Evolutionary conservation across 2,329 filamentous ascomycete genomes (phyloP).

Genomic region (Diplocarpon mali): DNA sequence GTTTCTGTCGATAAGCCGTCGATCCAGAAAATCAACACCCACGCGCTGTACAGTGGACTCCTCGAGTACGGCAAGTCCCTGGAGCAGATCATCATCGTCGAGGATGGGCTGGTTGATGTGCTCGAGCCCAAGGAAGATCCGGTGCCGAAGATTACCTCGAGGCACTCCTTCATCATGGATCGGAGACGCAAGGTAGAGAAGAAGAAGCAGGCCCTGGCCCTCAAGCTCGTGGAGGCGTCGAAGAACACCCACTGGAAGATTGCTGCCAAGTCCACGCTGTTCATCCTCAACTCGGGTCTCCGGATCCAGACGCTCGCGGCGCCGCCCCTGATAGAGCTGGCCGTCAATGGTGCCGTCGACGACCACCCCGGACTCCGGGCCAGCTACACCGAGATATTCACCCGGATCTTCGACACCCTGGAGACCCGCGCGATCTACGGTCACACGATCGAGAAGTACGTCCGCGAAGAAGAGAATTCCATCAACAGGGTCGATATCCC

Average conservation of each 20-base stretch:
- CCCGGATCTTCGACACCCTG: conserved; percentile 66
- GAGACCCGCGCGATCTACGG: conserved; percentile 77
- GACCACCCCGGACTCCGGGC: conserved; percentile 76
- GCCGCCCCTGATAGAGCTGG: conserved; percentile 69
- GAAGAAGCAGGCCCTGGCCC: conserved; percentile 69
- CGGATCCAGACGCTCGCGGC: conserved; percentile 85
- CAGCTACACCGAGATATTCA: conserved; percentile 72
- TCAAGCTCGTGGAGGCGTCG: conserved; percentile 70
- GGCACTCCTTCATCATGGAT: conserved; percentile 62
- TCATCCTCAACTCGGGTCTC: conserved; percentile 81
- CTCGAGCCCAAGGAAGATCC: conserved; percentile 60
- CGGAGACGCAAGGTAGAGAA: conserved; percentile 69
- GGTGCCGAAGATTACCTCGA: conserved; percentile 45
- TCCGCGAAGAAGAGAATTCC: conserved; percentile 69
- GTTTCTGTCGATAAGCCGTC: conserved; percentile 87
- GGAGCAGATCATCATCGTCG: conserved; percentile 74
- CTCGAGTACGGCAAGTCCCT: conserved; percentile 86
- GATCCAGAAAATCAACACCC: conserved; percentile 78
- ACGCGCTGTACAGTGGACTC: conserved; percentile 64
- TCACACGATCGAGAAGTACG: conserved; percentile 79
- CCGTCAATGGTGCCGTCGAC: conserved; percentile 75
- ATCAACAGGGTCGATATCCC: conserved; percentile 64
- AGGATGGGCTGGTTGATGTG: conserved; percentile 56
- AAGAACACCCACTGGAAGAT: conserved; percentile 92
- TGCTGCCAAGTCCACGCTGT: conserved; percentile 76